Evolutionary conservation across 2,329 filamentous ascomycete species (phyloP).

Genomic region (Ophiocordyceps polyrhachis-furcata): DNA sequence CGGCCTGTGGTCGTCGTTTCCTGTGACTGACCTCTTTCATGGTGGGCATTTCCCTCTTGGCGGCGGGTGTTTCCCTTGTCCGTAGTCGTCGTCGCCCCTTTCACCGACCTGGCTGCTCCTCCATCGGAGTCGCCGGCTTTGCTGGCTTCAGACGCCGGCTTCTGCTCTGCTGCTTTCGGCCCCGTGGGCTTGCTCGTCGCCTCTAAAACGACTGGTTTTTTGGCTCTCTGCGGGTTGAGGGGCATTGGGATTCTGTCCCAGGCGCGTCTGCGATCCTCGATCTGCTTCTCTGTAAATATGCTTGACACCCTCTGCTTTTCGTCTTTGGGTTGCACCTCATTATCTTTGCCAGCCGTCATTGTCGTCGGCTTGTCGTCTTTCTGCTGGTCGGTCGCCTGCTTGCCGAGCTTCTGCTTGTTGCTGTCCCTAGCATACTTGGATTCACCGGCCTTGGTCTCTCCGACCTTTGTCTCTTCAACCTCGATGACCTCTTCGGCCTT

Average conservation of each 20-base stretch:
- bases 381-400: too few relatives aligned
- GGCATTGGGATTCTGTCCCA: constrained; percentile 18
- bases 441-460: too few relatives aligned
- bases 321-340: neutral
- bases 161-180: neutral
- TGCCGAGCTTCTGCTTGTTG: neutral
- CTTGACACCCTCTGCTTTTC: constrained; percentile 5
- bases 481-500: too few relatives aligned
- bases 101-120: too few relatives aligned
- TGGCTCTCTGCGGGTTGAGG: constrained; percentile 7
- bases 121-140: too few relatives aligned
- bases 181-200: neutral
- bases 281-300: constrained; percentile 13
- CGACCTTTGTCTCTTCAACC: too few relatives aligned
- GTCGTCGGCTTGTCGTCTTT: neutral
- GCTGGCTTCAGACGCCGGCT: neutral
- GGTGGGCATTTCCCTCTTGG: neutral
- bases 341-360: neutral
- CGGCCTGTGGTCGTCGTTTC: neutral
- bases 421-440: too few relatives aligned
- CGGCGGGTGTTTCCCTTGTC: neutral
- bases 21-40: neutral
- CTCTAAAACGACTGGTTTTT: neutral
- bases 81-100: too few relatives aligned
- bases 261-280: constrained; percentile 12